phyloP scores from a whole-genome alignment of 2,329 filamentous ascomycete genomes.

The Botryotinia calthae region DNA sequence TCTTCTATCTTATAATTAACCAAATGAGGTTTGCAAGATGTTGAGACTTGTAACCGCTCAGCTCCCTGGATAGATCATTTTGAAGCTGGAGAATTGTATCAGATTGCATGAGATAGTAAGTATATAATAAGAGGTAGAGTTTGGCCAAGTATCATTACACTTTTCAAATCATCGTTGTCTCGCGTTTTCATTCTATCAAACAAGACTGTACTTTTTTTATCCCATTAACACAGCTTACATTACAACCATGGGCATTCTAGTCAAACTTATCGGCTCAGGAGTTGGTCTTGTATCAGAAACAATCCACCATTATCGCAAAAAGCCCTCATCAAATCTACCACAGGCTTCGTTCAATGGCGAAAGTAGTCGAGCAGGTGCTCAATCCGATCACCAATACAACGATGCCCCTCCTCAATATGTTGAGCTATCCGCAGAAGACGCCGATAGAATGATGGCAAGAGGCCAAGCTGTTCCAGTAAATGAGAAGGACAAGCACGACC shows the following conservation, averaged over 20 bases:
- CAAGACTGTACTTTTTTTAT: not conserved
- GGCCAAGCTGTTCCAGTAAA: slow-evolving; percentile 27
- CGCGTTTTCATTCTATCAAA: not conserved
- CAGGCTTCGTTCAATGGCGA: slow-evolving; percentile 21
- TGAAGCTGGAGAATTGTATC: not conserved
- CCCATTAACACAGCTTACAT: not conserved
- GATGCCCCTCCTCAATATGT: slow-evolving; percentile 30
- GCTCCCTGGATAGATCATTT: not conserved
- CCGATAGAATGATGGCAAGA: slow-evolving; percentile 25
- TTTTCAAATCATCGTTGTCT: not conserved
- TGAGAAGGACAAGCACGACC: slow-evolving; percentile 19
- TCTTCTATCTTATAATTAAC: not conserved
- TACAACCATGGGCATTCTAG: slow-evolving; percentile 27
- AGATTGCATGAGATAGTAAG: not conserved
- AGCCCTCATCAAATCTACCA: slow-evolving; percentile 15
- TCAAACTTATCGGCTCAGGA: slow-evolving; percentile 31
- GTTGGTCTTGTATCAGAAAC: slow-evolving; percentile 35
- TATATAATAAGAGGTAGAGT: slow-evolving; percentile 10
- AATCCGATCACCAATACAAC: not conserved
- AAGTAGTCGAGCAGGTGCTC: slow-evolving; percentile 23
- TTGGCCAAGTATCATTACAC: not conserved
- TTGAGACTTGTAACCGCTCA: not conserved
- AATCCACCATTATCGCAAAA: slow-evolving; percentile 23
- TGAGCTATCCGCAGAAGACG: slow-evolving; percentile 27
- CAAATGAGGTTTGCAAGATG: slow-evolving; percentile 9